These are phyloP conservation scores for Penstemon davidsonii DNA, from an alignment of 257 asterid genomes.

Conservation along the genomic window DNA sequence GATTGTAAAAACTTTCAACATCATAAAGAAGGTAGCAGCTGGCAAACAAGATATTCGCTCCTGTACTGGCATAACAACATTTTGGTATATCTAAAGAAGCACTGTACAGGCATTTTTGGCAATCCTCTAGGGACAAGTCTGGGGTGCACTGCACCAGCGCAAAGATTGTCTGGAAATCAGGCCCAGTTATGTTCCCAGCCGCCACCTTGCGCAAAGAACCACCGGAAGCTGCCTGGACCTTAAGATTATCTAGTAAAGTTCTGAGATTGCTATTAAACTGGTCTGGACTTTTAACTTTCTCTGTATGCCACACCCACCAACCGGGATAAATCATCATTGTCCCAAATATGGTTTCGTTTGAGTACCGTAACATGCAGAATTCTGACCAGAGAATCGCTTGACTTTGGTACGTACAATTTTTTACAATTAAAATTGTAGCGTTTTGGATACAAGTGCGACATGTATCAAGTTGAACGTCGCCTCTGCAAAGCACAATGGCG, in stretches of 20 bases:
- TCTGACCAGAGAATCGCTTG: conserved; percentile 27
- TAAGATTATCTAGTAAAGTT: conserved; percentile 13
- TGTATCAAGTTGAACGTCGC: conserved; percentile 23
- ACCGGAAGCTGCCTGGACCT: background rate
- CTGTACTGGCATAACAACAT: background rate
- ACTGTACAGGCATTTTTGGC: background rate
- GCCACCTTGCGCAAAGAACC: conserved; percentile 10
- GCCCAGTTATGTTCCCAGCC: conserved; percentile 8
- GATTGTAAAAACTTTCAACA: background rate
- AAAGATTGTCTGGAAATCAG: background rate
- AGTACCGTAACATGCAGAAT: conserved; percentile 6
- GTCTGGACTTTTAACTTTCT: background rate
- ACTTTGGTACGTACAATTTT: conserved; percentile 27
- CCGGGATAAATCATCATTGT: background rate
- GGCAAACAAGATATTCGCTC: background rate
- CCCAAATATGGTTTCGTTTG: background rate
- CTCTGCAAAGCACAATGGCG: conserved; percentile 35
- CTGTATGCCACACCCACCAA: background rate
- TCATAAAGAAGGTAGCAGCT: background rate
- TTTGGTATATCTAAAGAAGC: background rate
- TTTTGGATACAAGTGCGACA: conserved; percentile 28
- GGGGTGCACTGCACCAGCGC: conserved; percentile 17
- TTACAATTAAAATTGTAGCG: conserved; percentile 7
- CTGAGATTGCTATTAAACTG: conserved; percentile 16
- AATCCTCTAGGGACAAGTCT: background rate